Evolutionary conservation across 73 alveolate species (phyloP), one percentile per base, ranked within the genome.

Genomic region (Paramecium bursaria): DNA sequence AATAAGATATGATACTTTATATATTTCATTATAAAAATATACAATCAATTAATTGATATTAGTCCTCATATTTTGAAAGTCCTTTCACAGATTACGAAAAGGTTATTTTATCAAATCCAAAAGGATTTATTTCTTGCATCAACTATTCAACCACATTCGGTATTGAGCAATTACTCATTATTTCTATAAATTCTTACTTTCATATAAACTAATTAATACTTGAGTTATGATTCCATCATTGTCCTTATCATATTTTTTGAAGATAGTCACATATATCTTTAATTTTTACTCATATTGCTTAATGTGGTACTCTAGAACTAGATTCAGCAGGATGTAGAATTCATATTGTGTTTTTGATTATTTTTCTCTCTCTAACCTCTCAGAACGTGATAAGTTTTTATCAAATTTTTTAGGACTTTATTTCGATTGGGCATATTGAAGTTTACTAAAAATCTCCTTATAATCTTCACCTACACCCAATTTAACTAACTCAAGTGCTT

Each of bases 401-500:
- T 57, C 15, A 57, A 48, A 57, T 42, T 57, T 5, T n/a, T 0
- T 0, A 15, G 5, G 3, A 22, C 17, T 14, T 35, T 67, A 67
- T 25, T 42, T 67, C 44, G 33, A 39, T 14, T 39, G 11, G 5
- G 11, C 5, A 10, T 19, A 7, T 15, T 67, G 33, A 39, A 67
- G 22, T 67, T 15, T 10, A 4, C 17, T 10, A 5, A 67, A 19
- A 11, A 67, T n/a, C 17, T 19, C 35, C 4, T 85, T 50, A 17
- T 1, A 23, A 3, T 77, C 90, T 4, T 73, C 60, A 1, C 30
- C 61, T 17, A 29, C 85, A 47, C 87, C 88, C 27, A 90, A 86
- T 74, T 75, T 80, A 51, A 91, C 86, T 52, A 92, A 57, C 19
- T 50, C 88, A 73, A 75, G 75, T 86, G 91, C 87, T 85, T 94